A percentile compares a stretch with the other conserved stretches of the same genome.
These are phyloP conservation scores for Pleurotus tuoliensis DNA, from an alignment of 768 basidiomycete genomes.

Conservation along the genomic window DNA sequence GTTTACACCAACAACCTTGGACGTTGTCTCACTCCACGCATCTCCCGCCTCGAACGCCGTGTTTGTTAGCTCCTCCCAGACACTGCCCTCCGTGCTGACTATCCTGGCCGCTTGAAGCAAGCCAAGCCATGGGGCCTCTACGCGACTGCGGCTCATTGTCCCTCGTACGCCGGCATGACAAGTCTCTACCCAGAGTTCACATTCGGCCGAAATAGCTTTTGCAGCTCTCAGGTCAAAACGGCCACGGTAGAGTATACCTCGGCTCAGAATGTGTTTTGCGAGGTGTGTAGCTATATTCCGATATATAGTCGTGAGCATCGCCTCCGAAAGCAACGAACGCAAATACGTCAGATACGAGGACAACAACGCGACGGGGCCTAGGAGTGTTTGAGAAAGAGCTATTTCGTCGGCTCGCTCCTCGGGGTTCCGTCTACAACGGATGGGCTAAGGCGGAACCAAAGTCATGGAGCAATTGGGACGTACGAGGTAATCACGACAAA, in stretches of 20 bases:
- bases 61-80: conserved; percentile 43
- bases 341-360: conserved; percentile 77
- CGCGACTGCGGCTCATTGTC: conserved; percentile 36
- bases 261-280: conserved; percentile 76
- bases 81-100: conserved; percentile 53
- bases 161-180: conserved; percentile 50
- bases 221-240: conserved; percentile 61
- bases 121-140: conserved; percentile 74
- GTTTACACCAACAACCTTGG: conserved; percentile 51
- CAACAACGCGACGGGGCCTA: conserved; percentile 73
- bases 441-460: neutral
- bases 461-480: conserved; percentile 15
- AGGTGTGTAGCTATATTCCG: conserved; percentile 68
- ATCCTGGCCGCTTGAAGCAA: conserved; percentile 69
- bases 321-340: conserved; percentile 55
- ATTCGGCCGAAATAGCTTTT: conserved; percentile 61
- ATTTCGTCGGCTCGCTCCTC: conserved; percentile 30
- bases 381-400: conserved; percentile 63
- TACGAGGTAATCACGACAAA: conserved; percentile 49
- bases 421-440: conserved; percentile 15
- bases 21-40: conserved; percentile 53
- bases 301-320: conserved; percentile 61
- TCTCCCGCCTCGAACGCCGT: conserved; percentile 49
- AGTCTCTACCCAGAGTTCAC: conserved; percentile 80
- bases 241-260: conserved; percentile 77